These are phyloP conservation scores for Trichoderma parareesei DNA, from an alignment of 495 filamentous ascomycete genomes.

Conservation along the genomic window DNA sequence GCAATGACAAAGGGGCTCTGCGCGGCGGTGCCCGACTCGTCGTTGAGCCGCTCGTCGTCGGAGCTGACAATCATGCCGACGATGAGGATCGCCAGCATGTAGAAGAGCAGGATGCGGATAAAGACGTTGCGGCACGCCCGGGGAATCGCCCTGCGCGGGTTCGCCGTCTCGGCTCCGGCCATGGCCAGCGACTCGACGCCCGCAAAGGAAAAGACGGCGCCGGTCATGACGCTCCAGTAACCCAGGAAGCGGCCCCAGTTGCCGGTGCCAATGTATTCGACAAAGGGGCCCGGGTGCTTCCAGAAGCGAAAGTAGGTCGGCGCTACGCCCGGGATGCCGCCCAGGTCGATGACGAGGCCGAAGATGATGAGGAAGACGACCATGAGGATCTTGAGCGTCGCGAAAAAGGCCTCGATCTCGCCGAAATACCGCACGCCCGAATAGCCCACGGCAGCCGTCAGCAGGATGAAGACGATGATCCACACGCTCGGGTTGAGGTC, in stretches of 20 bases:
- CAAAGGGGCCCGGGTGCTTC: constrained; percentile 54
- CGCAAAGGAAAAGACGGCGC: constrained; percentile 58
- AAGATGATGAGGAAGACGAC: constrained; percentile 59
- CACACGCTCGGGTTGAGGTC: constrained; percentile 44
- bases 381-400: constrained; percentile 48
- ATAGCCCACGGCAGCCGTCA: constrained; percentile 46
- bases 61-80: constrained; percentile 46
- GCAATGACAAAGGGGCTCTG: constrained; percentile 63
- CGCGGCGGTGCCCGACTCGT: constrained; percentile 36
- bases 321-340: constrained; percentile 54
- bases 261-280: constrained; percentile 44
- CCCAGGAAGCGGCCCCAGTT: constrained; percentile 58
- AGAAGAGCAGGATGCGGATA: constrained; percentile 83
- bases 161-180: constrained; percentile 71
- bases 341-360: constrained; percentile 52
- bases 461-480: constrained; percentile 46
- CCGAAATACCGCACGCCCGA: constrained; percentile 39
- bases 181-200: constrained; percentile 69
- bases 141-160: constrained; percentile 69
- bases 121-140: constrained; percentile 73
- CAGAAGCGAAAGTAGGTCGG: constrained; percentile 51
- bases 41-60: constrained; percentile 29
- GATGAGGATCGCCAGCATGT: constrained; percentile 54
- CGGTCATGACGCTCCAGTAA: constrained; percentile 57
- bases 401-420: constrained; percentile 43